phyloP scores from a whole-genome alignment of 345 rosid species.

The Eucalyptus cloeziana region DNA sequence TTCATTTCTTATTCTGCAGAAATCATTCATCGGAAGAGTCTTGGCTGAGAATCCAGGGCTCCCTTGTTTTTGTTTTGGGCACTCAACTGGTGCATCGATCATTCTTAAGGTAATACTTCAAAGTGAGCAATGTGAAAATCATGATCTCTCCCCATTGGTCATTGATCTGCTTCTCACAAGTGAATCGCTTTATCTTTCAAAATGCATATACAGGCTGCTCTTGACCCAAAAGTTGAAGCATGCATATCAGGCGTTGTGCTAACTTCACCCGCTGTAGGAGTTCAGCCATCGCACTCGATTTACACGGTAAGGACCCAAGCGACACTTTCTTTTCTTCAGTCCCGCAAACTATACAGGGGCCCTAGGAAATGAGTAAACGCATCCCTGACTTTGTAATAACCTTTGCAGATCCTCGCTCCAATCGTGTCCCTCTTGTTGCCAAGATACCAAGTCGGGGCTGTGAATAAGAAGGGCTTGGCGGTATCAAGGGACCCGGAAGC shows the following conservation, averaged over 20 bases:
- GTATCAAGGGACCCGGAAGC: constrained; percentile 86
- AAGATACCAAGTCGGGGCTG: constrained; percentile 57
- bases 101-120: constrained; percentile 49
- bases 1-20: constrained; percentile 25
- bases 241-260: constrained; percentile 56
- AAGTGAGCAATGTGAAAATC: not conserved
- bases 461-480: constrained; percentile 75
- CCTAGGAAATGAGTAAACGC: not conserved
- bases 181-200: too few species aligned
- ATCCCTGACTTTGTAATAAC: not conserved
- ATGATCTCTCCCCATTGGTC: not conserved
- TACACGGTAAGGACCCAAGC: constrained; percentile 27
- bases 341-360: not conserved
- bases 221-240: constrained; percentile 50
- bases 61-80: constrained; percentile 90
- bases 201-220: constrained; percentile 35
- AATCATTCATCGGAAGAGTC: constrained; percentile 52
- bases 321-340: not conserved
- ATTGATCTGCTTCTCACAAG: not conserved
- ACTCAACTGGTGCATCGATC: constrained; percentile 94
- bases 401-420: constrained; percentile 69
- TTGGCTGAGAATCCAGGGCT: constrained; percentile 51
- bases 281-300: constrained; percentile 87
- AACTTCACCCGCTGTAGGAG: constrained; percentile 97
- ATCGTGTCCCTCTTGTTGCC: constrained; percentile 58